These are phyloP conservation scores for Ricinus communis DNA, from an alignment of 345 rosid genomes.

Conservation along the genomic window DNA sequence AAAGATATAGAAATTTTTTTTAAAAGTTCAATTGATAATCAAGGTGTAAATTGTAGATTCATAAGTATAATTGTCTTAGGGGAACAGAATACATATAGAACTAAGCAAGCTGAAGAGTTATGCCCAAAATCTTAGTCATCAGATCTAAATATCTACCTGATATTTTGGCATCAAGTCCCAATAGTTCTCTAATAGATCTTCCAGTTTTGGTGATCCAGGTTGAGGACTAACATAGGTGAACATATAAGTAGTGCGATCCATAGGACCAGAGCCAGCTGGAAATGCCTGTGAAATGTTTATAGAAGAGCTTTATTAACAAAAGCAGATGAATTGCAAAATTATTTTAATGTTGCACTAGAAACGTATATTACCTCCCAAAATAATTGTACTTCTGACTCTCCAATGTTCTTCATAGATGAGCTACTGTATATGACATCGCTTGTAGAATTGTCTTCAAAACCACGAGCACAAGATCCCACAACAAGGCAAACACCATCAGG, in stretches of 20 bases:
- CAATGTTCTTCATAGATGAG: constrained; percentile 62
- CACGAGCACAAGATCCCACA: constrained; percentile 93
- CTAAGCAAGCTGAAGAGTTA: neutral
- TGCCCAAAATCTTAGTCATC: constrained; percentile 3
- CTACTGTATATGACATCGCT: constrained; percentile 92
- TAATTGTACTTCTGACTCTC: constrained; percentile 65
- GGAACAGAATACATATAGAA: constrained; percentile 9
- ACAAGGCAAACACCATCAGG: constrained; percentile 98
- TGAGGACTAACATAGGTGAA: constrained; percentile 87
- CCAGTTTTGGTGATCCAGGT: constrained; percentile 69
- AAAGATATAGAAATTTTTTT: neutral
- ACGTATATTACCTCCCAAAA: constrained; percentile 83
- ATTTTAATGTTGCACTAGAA: constrained; percentile 6
- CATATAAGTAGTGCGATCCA: constrained; percentile 96
- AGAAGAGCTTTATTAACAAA: constrained; percentile 16
- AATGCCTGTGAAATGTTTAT: constrained; percentile 60
- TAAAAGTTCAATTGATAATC: neutral
- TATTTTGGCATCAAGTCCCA: constrained; percentile 90
- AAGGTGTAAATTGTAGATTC: neutral
- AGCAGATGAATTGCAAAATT: neutral
- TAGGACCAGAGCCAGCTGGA: constrained; percentile 91
- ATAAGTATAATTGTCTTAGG: neutral
- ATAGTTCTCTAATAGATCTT: constrained; percentile 79
- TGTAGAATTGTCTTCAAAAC: constrained; percentile 64
- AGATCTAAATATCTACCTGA: constrained; percentile 54